Conservation (phyloP, 495 filamentous ascomycete species). For the Xylaria longipes region DNA sequence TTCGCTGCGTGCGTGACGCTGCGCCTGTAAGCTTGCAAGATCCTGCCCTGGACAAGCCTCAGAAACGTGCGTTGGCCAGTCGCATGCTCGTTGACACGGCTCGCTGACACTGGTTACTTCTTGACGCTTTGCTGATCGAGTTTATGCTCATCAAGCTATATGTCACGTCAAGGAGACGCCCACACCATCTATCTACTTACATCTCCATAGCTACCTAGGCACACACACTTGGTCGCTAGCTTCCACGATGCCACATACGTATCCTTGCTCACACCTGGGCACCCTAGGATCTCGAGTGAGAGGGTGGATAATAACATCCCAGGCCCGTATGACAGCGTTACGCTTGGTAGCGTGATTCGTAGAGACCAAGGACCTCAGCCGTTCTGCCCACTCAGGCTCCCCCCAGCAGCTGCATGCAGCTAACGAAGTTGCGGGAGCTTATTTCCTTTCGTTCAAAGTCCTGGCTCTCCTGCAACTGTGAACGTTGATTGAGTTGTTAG, state of each 20-base stretch:
- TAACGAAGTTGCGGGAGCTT: conserved; percentile 1
- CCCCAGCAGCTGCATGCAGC: conserved; percentile 15
- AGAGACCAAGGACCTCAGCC: conserved; percentile 21
- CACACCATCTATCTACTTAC: not conserved
- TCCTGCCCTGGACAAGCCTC: conserved; percentile 5
- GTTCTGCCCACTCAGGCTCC: conserved; percentile 7
- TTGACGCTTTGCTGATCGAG: not conserved
- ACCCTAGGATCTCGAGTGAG: conserved; percentile 1
- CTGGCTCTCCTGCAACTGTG: not conserved
- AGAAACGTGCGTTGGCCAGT: conserved; percentile 4
- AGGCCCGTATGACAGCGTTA: conserved; percentile 16
- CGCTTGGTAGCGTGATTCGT: conserved; percentile 10
- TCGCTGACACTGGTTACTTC: not conserved
- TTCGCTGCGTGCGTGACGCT: not conserved
- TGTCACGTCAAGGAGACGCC: conserved; percentile 3
- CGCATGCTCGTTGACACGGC: not conserved
- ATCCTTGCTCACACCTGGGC: conserved; percentile 2
- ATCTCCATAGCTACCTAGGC: conserved; percentile 4
- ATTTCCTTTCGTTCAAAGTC: not conserved
- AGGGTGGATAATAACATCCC: not conserved
- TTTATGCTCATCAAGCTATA: not conserved
- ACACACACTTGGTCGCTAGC: not conserved
- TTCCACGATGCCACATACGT: conserved; percentile 17
- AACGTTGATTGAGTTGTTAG: not conserved
- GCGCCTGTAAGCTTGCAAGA: conserved; percentile 1